These are phyloP conservation scores for Saccharum officinarum DNA, from an alignment of 176 grass and related monocot genomes.

Conservation along the genomic window DNA sequence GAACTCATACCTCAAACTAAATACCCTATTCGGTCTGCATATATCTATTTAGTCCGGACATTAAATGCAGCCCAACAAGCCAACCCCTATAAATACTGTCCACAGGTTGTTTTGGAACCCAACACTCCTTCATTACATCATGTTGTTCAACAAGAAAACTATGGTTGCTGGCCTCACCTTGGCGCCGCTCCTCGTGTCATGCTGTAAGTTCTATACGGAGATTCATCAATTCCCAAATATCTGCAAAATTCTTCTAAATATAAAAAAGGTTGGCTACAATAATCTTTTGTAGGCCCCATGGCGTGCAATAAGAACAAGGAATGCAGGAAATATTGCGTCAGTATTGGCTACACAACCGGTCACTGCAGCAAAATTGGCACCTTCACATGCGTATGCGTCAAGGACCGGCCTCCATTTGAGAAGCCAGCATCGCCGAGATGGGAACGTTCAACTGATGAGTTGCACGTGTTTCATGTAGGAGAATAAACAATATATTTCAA, in stretches of 20 bases:
- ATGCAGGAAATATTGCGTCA: background rate
- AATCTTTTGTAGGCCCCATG: background rate
- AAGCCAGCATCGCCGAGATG: background rate
- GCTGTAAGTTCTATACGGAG: background rate
- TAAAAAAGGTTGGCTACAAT: background rate
- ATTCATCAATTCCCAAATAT: background rate
- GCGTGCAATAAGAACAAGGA: background rate
- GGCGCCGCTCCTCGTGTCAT: background rate
- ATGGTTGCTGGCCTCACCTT: background rate
- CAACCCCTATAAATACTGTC: too few species aligned
- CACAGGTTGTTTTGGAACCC: background rate
- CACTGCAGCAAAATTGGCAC: background rate
- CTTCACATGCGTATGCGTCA: background rate
- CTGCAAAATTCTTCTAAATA: background rate
- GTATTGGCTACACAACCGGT: background rate
- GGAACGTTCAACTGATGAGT: background rate
- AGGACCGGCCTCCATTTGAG: background rate
- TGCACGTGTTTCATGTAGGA: background rate
- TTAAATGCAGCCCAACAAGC: too few species aligned
- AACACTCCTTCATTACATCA: background rate
- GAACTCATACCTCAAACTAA: too few species aligned
- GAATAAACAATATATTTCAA: too few species aligned
- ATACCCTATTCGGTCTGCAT: too few species aligned
- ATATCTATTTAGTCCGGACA: too few species aligned
- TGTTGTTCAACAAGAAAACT: background rate